phyloP scores from a whole-genome alignment of 73 alveolate species.

The Blepharisma stoltei region DNA sequence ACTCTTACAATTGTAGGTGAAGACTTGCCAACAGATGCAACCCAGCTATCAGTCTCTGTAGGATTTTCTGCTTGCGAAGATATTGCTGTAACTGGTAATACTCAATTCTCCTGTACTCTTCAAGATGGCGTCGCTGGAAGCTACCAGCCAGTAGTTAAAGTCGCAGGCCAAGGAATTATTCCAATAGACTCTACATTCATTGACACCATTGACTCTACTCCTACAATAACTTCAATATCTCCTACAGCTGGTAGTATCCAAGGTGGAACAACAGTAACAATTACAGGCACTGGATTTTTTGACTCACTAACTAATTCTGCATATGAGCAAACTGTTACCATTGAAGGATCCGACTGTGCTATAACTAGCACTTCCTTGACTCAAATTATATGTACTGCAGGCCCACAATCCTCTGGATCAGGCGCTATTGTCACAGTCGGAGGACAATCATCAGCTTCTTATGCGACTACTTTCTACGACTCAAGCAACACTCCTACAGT shows the following conservation, averaged over 20 bases:
- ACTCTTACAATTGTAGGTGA: background rate
- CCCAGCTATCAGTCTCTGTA: background rate
- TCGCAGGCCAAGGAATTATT: background rate
- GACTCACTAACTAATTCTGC: background rate
- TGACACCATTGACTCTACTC: background rate
- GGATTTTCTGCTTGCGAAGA: background rate
- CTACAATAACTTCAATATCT: background rate
- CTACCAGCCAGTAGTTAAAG: background rate
- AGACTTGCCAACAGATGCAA: background rate
- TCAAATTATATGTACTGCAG: background rate
- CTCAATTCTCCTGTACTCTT: background rate
- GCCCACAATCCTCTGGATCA: background rate
- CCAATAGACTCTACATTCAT: background rate
- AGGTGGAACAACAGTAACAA: background rate
- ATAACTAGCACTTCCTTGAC: background rate
- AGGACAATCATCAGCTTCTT: background rate
- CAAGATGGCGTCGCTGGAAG: conserved; percentile 24
- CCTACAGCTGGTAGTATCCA: background rate
- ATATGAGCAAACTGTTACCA: background rate
- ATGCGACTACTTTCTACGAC: background rate
- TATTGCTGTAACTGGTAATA: background rate
- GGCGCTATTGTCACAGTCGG: background rate
- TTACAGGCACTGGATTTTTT: conserved; percentile 17
- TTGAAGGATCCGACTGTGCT: background rate
- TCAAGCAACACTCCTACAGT: background rate